Percentiles rank a stretch among this genome's conserved stretches.
Evolutionary conservation across 1,139 yeast genomes (phyloP).

Genomic region (Pichia sp.): DNA sequence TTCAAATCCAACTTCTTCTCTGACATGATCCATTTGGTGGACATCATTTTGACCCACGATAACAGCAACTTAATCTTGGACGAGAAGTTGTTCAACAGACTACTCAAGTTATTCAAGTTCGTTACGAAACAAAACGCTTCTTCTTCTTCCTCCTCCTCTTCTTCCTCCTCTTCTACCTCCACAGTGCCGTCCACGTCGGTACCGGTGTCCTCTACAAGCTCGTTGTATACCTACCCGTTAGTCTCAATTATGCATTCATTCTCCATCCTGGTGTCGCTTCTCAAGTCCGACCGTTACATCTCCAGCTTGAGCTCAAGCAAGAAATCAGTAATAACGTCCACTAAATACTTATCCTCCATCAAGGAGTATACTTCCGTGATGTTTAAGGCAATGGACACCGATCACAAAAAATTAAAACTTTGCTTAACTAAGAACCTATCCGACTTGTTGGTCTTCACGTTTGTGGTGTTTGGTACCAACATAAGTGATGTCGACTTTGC

Average conservation of each 20-base stretch:
- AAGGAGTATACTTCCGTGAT: slow-evolving; percentile 19
- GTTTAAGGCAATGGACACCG: slow-evolving; percentile 26
- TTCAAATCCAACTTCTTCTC: slow-evolving; percentile 32
- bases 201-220: slow-evolving; percentile 11
- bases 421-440: slow-evolving; percentile 30
- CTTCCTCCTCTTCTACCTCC: slow-evolving; percentile 5
- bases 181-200: not conserved
- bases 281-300: slow-evolving; percentile 31
- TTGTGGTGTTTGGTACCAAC: slow-evolving; percentile 29
- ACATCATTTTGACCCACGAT: slow-evolving; percentile 29
- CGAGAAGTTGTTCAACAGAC: slow-evolving; percentile 29
- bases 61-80: slow-evolving; percentile 27
- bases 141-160: slow-evolving; percentile 4
- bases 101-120: slow-evolving; percentile 28
- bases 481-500: slow-evolving; percentile 24
- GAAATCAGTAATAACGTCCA: slow-evolving; percentile 15
- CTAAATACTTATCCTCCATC: slow-evolving; percentile 24
- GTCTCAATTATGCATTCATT: slow-evolving; percentile 28
- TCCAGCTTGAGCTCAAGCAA: slow-evolving; percentile 24
- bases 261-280: slow-evolving; percentile 26
- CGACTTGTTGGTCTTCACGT: slow-evolving; percentile 31
- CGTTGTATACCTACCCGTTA: slow-evolving; percentile 28
- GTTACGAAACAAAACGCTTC: slow-evolving; percentile 20
- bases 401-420: slow-evolving; percentile 28
- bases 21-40: slow-evolving; percentile 28